A percentile compares a stretch with the other conserved stretches of the same genome.
phyloP scores from a whole-genome alignment of 768 basidiomycete species.

The Suillus spraguei region DNA sequence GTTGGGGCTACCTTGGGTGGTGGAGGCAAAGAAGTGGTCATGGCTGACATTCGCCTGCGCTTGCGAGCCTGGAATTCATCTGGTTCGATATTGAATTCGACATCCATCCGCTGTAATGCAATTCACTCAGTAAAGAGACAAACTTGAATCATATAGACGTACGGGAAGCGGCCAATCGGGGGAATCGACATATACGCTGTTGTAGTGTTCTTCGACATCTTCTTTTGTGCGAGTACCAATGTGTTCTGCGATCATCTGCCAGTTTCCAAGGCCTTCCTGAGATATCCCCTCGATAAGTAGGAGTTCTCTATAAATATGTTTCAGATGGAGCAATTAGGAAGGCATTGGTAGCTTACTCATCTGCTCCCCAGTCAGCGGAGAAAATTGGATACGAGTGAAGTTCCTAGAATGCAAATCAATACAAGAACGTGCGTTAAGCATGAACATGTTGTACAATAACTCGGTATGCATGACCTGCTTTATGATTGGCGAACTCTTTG shows the following conservation, averaged over 20 bases:
- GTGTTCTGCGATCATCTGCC: conserved; percentile 95
- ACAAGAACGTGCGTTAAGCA: conserved; percentile 4
- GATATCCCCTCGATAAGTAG: conserved; percentile 87
- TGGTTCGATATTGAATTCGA: conserved; percentile 69
- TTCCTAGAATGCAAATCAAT: conserved; percentile 56
- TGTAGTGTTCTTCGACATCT: conserved; percentile 92
- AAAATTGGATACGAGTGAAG: conserved; percentile 97
- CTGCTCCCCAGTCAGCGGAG: conserved; percentile 94
- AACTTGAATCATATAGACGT: conserved; percentile 30
- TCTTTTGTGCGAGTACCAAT: conserved; percentile 93
- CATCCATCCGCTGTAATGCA: conserved; percentile 43
- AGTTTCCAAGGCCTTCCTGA: conserved; percentile 90
- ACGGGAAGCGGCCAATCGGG: conserved; percentile 82
- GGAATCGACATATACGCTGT: conserved; percentile 76
- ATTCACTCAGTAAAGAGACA: conserved; percentile 18
- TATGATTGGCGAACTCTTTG: conserved; percentile 85
- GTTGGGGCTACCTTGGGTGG: conserved; percentile 78
- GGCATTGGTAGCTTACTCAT: conserved; percentile 66
- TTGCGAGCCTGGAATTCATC: conserved; percentile 89
- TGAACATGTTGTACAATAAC: conserved; percentile 66
- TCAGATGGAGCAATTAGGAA: conserved; percentile 5
- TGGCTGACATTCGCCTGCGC: conserved; percentile 81
- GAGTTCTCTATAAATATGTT: conserved; percentile 63
- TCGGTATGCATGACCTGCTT: conserved; percentile 85
- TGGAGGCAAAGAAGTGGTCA: conserved; percentile 60